Conservation (phyloP, 306 rosid genomes). For the Corylus americana region DNA sequence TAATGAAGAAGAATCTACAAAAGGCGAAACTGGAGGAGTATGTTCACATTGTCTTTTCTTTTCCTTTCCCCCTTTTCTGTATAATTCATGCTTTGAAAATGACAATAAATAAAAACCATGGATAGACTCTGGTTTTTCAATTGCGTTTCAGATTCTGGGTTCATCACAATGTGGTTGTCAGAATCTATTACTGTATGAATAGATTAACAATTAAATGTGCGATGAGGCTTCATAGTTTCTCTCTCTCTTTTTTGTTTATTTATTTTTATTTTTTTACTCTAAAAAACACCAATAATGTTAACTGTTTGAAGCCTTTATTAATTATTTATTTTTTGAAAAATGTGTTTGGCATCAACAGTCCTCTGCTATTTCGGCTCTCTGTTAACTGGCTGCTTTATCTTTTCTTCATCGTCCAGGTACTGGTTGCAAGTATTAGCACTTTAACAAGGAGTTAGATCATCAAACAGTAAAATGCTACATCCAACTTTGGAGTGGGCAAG, state of each 20-base stretch:
- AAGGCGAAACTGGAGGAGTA: slow-evolving; percentile 55
- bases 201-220: too few species aligned
- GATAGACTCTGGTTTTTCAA: neutral
- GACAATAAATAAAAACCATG: neutral
- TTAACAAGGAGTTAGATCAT: neutral
- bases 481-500: neutral
- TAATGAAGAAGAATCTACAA: slow-evolving; percentile 42
- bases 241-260: neutral
- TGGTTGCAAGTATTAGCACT: slow-evolving; percentile 2
- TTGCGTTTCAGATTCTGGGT: neutral
- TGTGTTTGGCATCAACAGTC: neutral
- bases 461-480: neutral
- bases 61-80: slow-evolving; percentile 23
- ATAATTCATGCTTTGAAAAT: slow-evolving; percentile 23
- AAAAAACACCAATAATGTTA: neutral
- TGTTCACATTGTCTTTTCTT: slow-evolving; percentile 20
- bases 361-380: neutral
- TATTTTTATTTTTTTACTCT: neutral
- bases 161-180: neutral
- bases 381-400: neutral
- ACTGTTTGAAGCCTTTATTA: neutral
- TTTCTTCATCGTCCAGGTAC: neutral
- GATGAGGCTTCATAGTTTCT: neutral
- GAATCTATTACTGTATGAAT: neutral
- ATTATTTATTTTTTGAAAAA: neutral